Evolutionary conservation across 148 eudicot species (phyloP).

Genomic region (Selenicereus undatus): DNA sequence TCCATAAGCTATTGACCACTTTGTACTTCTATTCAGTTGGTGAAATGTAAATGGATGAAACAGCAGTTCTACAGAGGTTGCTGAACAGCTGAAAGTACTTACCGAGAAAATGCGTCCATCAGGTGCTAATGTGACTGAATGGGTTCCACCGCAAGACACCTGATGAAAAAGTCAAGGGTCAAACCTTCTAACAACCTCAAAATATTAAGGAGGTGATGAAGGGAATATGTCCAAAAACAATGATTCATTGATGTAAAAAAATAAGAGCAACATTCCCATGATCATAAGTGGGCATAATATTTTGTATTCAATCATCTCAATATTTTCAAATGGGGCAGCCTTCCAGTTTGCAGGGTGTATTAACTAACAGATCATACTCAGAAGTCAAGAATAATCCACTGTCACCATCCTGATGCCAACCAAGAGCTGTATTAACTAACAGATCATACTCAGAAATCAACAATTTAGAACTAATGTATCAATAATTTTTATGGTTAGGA

Average conservation of each 20-base stretch:
- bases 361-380: too few relatives aligned
- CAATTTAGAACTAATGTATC: too few relatives aligned
- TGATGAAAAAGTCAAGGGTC: slow-evolving; percentile 23
- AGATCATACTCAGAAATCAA: too few relatives aligned
- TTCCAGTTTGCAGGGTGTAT: background rate
- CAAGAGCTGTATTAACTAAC: too few relatives aligned
- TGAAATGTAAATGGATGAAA: too few relatives aligned
- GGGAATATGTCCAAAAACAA: background rate
- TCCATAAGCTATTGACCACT: too few relatives aligned
- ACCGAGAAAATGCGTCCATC: slow-evolving; percentile 90
- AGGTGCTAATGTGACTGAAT: slow-evolving; percentile 85
- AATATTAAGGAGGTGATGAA: background rate
- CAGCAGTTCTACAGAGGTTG: too few relatives aligned
- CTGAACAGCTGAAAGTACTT: slow-evolving; percentile 22
- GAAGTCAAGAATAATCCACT: background rate
- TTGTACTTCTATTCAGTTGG: too few relatives aligned
- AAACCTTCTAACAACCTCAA: background rate
- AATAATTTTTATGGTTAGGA: too few relatives aligned
- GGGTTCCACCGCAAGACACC: slow-evolving; percentile 99
- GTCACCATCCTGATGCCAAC: background rate
- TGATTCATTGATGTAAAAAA: background rate
- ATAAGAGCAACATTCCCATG: background rate
- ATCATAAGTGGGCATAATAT: background rate
- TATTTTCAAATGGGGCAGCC: background rate
- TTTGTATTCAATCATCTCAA: background rate